Evolutionary conservation across 2,329 filamentous ascomycete genomes (phyloP).

Genomic region (Ambrosiella beaveri): DNA sequence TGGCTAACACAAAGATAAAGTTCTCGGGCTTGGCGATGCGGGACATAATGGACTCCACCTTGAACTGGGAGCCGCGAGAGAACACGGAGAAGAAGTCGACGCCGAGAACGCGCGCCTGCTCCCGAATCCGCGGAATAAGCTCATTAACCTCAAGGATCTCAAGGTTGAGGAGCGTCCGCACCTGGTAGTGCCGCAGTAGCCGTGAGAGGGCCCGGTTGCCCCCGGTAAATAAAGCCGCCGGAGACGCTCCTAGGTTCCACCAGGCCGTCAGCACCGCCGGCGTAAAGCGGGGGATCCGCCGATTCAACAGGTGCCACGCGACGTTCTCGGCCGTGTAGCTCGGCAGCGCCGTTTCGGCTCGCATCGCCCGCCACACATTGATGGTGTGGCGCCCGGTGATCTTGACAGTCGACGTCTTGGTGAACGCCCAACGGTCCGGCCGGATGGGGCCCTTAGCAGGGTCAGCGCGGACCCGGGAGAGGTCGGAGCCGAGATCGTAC

Average conservation of each 20-base stretch:
- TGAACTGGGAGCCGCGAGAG: conserved; percentile 88
- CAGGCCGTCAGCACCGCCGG: conserved; percentile 65
- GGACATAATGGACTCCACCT: conserved; percentile 98
- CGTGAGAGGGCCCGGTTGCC: conserved; percentile 34
- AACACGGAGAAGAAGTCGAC: conserved; percentile 97
- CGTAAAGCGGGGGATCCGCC: conserved; percentile 73
- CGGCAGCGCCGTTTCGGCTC: conserved; percentile 73
- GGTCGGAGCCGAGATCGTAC: conserved; percentile 76
- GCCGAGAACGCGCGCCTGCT: conserved; percentile 81
- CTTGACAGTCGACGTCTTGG: conserved; percentile 75
- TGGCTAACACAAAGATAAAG: conserved; percentile 77
- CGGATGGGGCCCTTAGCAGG: conserved; percentile 43
- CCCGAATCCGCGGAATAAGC: conserved; percentile 71
- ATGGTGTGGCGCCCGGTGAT: conserved; percentile 93
- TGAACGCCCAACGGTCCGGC: conserved; percentile 75
- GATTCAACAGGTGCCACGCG: conserved; percentile 75
- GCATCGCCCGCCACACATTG: conserved; percentile 94
- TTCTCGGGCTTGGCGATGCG: conserved; percentile 95
- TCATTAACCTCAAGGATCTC: conserved; percentile 85
- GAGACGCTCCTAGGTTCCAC: conserved; percentile 32
- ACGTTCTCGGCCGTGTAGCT: conserved; percentile 97
- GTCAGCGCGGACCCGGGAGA: conserved; percentile 22
- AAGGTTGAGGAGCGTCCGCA: conserved; percentile 63
- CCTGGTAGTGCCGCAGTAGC: conserved; percentile 60
- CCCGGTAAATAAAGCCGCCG: neutral